Percentiles rank a stretch among this genome's conserved stretches.
Conservation (phyloP, 164 flowering plant species). For the Vitis amurensis region DNA sequence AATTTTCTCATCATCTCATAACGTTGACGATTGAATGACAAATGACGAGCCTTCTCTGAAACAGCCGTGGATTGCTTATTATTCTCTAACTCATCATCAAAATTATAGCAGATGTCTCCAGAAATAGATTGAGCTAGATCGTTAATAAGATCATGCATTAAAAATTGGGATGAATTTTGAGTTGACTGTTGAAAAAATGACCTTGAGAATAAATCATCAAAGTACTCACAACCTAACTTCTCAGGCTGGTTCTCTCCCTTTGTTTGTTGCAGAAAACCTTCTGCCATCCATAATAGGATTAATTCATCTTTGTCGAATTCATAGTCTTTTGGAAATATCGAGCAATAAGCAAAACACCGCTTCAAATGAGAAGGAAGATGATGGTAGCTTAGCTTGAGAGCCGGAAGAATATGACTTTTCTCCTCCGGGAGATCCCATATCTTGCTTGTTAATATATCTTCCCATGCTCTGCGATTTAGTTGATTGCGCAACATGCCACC, state of each 20-base stretch:
- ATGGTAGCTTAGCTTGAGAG: conserved; percentile 19
- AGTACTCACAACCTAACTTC: neutral
- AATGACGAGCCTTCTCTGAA: conserved; percentile 13
- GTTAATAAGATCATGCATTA: no score
- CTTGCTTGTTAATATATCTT: neutral
- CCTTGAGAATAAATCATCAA: neutral
- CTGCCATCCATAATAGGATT: neutral
- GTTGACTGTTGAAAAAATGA: no score
- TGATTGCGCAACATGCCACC: conserved; percentile 6
- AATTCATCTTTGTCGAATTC: no score
- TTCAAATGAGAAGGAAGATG: conserved; percentile 28
- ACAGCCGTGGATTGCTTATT: neutral
- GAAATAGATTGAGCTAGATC: conserved; percentile 17
- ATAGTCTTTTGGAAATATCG: no score
- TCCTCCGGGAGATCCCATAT: conserved; percentile 6
- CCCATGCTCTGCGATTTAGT: neutral
- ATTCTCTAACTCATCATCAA: conserved; percentile 7
- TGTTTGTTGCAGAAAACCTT: neutral
- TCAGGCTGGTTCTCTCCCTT: neutral
- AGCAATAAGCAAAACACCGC: conserved; percentile 4
- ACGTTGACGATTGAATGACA: neutral
- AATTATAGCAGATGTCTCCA: neutral
- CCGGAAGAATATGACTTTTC: neutral
- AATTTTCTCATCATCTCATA: no score
- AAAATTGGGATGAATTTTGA: no score